Evolutionary conservation across 495 filamentous ascomycete species (phyloP).

Genomic region (Tuber aestivum): DNA sequence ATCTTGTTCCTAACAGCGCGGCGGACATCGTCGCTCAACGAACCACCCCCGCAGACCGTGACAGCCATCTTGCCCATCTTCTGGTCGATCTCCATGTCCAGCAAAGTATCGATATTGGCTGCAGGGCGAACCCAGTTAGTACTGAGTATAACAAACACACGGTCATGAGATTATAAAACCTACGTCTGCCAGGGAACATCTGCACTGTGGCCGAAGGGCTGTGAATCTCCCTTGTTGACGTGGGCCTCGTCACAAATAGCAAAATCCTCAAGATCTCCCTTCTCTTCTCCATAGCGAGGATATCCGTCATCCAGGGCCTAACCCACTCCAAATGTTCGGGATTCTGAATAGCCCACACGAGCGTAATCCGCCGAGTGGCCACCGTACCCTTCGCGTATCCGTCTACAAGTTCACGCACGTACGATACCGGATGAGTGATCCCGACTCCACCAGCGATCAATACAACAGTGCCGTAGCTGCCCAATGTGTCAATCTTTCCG

Average conservation of each 20-base stretch:
- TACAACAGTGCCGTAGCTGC: conserved; percentile 78
- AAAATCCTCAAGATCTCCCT: conserved; percentile 76
- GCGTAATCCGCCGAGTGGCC: conserved; percentile 69
- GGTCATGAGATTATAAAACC: conserved; percentile 40
- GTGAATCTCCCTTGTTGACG: conserved; percentile 70
- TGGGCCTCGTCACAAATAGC: conserved; percentile 83
- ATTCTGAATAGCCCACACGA: conserved; percentile 86
- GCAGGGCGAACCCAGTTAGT: conserved; percentile 11
- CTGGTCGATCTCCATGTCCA: conserved; percentile 69
- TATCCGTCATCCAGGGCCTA: conserved; percentile 88
- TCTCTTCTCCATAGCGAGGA: conserved; percentile 74
- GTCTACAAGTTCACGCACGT: conserved; percentile 66
- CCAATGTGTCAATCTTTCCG: conserved; percentile 58
- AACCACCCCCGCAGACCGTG: conserved; percentile 82
- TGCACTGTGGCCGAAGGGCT: conserved; percentile 75
- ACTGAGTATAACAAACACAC: conserved; percentile 12
- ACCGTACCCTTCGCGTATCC: conserved; percentile 63
- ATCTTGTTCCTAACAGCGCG: conserved; percentile 62
- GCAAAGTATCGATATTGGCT: conserved; percentile 59
- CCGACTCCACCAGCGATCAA: conserved; percentile 83
- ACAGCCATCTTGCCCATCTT: conserved; percentile 79
- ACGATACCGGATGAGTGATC: conserved; percentile 79
- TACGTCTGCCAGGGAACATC: conserved; percentile 73
- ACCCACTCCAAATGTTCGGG: conserved; percentile 92
- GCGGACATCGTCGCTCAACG: conserved; percentile 81